A percentile compares a stretch with the other conserved stretches of the same genome.
These are phyloP conservation scores for Viridothelium virens DNA, from an alignment of 495 filamentous ascomycete species.

Conservation along the genomic window DNA sequence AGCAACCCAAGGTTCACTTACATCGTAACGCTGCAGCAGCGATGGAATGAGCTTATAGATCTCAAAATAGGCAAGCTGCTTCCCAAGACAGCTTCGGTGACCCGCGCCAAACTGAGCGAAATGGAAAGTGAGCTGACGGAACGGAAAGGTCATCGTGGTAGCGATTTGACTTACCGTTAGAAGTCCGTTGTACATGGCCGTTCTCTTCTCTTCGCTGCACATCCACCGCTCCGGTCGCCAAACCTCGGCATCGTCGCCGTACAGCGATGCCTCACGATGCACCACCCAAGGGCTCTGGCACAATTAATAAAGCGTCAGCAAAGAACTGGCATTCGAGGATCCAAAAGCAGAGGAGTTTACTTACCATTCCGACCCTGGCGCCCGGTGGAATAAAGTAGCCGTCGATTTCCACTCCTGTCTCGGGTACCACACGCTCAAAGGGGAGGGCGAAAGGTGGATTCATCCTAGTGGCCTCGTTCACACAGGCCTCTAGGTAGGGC, in stretches of 20 bases:
- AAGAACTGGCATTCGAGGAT: neutral
- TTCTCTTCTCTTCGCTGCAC: conserved; percentile 14
- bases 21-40: conserved; percentile 19
- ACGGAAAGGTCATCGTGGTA: neutral
- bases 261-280: conserved; percentile 22
- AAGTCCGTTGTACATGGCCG: conserved; percentile 13
- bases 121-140: neutral
- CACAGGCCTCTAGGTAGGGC: conserved; percentile 38
- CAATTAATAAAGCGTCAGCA: neutral
- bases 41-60: conserved; percentile 30
- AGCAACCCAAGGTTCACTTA: neutral
- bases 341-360: neutral
- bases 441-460: conserved; percentile 38
- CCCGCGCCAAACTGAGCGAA: conserved; percentile 27
- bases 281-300: conserved; percentile 23
- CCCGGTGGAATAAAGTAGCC: conserved; percentile 16
- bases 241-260: conserved; percentile 24
- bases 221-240: conserved; percentile 26
- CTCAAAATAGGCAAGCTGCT: conserved; percentile 30
- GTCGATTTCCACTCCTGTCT: conserved; percentile 25
- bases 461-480: conserved; percentile 27
- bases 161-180: conserved; percentile 8
- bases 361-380: conserved; percentile 22
- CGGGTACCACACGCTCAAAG: conserved; percentile 38
- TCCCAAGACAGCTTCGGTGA: conserved; percentile 27